Evolutionary conservation across 139 green algal genomes (phyloP), one percentile per base, ranked within the genome.

Genomic region (Picochlorum sp.): DNA sequence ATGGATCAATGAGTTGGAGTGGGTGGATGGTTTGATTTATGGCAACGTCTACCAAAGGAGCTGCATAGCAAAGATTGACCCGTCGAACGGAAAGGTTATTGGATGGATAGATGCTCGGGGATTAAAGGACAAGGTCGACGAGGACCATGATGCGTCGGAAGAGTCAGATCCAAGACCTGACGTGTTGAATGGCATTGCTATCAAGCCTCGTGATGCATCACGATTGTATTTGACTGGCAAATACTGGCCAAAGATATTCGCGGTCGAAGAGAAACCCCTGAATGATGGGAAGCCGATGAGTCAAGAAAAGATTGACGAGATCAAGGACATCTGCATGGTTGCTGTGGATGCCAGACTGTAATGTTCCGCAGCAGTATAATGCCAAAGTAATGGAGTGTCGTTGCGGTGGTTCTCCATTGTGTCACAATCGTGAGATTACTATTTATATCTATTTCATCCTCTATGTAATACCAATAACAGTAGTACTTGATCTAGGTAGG

Each of bases 161-260:
- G 34, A 41, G 34, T 41, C 34, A 66, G 14, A 50, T 37, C 21
- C 8, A 26, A 3, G 38, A 18, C 34, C 61, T 1, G 88, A 95
- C 50, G 88, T 95, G 23, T 62, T 96, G 3, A 95, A 96, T 66
- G 87, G 88, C 45, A 95, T 96, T 37, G 89, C 89, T 0, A 94
- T 74, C 51, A 54, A 26, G 16, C 88, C 95, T 68, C 21, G 58
- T 15, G 11, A 57, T 18, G 49, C 31, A 1, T 60, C 74, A 64
- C 74, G 83, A 15, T 30, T 96, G 14, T 96, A 90, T 54, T 66
- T 96, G 4, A 96, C 89, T 4, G 89, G 88, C 45, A 94, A 95
- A 73, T 74, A 81, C 30, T 94, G 88, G 88, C 76, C 81, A 4
- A 57, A 57, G 15, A 52, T 89, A 11, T 65, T 31, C 11, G 13